These are phyloP conservation scores for Psilocybe azurescens DNA, from an alignment of 768 basidiomycete species.

Conservation along the genomic window DNA sequence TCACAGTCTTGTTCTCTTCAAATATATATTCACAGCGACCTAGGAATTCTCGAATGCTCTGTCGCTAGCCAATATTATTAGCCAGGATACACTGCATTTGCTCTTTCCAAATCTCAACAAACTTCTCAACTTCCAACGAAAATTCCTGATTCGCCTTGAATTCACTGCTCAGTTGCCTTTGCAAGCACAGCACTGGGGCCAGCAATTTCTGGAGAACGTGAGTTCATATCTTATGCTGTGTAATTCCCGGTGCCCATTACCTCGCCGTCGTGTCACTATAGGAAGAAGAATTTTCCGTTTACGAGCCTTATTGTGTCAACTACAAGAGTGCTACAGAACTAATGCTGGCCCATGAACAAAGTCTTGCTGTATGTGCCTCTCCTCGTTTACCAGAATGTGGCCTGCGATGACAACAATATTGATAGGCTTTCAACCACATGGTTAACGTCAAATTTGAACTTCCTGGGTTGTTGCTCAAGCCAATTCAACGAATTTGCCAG, in stretches of 20 bases:
- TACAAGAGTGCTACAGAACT: neutral
- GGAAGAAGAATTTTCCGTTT: slow-evolving; percentile 2
- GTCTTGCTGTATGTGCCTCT: neutral
- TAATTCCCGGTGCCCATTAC: neutral
- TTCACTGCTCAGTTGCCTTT: neutral
- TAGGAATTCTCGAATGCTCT: neutral
- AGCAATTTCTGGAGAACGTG: neutral
- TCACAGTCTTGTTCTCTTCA: neutral
- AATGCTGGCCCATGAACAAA: neutral
- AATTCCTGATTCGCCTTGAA: neutral
- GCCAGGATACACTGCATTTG: neutral
- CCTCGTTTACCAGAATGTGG: neutral
- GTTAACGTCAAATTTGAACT: neutral
- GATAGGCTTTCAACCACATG: neutral
- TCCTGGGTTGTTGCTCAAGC: neutral
- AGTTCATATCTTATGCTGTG: neutral
- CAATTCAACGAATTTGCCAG: neutral
- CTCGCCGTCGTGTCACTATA: neutral
- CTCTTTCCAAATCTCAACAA: neutral
- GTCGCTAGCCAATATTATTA: neutral
- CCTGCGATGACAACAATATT: neutral
- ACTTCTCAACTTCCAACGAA: neutral
- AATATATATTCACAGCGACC: neutral
- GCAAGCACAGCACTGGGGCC: neutral
- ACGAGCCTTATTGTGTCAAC: neutral